Conservation (phyloP, 345 rosid genomes). For the Populus tremula region DNA sequence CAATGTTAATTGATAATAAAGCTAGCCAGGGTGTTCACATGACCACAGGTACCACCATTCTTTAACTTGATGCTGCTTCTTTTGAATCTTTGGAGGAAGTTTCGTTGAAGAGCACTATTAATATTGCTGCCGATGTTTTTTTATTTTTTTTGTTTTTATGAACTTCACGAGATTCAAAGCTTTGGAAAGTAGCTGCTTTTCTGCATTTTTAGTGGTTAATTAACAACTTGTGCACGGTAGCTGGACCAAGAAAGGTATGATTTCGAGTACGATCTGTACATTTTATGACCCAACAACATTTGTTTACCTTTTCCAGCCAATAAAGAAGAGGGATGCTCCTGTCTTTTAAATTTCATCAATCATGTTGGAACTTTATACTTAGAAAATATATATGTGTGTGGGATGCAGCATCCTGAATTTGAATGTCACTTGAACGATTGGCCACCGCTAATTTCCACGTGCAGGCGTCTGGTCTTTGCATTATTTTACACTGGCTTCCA, state of each 20-base stretch:
- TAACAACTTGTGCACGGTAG: background rate
- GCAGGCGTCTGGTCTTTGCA: background rate
- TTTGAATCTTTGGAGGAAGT: constrained; percentile 11
- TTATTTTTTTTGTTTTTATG: background rate
- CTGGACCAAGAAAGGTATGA: background rate
- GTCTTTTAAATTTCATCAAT: background rate
- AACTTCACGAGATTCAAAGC: background rate
- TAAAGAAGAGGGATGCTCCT: background rate
- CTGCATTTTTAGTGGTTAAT: too few species aligned
- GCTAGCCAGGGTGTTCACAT: constrained; percentile 7
- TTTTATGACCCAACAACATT: background rate
- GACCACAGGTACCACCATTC: background rate
- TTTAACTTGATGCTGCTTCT: background rate
- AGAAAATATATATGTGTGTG: background rate
- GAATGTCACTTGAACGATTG: background rate
- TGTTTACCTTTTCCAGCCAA: background rate
- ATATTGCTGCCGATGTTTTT: background rate
- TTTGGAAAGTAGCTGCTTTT: background rate
- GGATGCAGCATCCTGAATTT: background rate
- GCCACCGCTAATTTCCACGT: background rate
- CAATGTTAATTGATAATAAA: background rate
- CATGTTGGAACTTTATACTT: background rate
- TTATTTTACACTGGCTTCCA: background rate
- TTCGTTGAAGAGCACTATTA: constrained; percentile 11
- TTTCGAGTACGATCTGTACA: constrained; percentile 10